These are phyloP conservation scores for Tanacetum coccineum DNA, from an alignment of 129 eudicot species.

Conservation along the genomic window DNA sequence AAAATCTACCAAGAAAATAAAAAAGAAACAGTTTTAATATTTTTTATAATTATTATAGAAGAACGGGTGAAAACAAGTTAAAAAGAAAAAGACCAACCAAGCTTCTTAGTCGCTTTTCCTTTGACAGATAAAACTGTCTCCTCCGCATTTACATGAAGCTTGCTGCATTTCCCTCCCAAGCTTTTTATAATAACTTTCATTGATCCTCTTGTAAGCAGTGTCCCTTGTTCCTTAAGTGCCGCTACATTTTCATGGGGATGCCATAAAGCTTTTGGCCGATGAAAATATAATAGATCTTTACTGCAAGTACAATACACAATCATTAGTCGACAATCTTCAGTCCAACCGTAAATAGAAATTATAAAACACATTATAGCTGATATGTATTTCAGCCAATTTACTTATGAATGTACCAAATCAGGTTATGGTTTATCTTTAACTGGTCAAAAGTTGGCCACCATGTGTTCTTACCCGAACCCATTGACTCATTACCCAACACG, in stretches of 20 bases:
- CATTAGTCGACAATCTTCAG: slow-evolving; percentile 10
- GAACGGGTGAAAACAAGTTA: neutral
- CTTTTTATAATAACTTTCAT: slow-evolving; percentile 85
- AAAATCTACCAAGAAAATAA: slow-evolving; percentile 48
- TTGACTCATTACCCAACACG: neutral
- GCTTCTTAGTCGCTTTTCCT: slow-evolving; percentile 89
- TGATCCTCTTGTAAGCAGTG: slow-evolving; percentile 58
- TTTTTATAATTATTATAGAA: neutral
- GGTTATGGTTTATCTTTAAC: neutral
- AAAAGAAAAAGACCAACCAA: slow-evolving; percentile 40
- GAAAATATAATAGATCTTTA: slow-evolving; percentile 89
- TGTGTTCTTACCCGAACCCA: neutral
- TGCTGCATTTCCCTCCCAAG: slow-evolving; percentile 91
- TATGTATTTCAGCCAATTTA: neutral
- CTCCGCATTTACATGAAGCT: slow-evolving; percentile 85
- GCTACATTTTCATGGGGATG: slow-evolving; percentile 93
- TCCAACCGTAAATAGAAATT: neutral
- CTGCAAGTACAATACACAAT: slow-evolving; percentile 45
- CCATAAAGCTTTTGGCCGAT: slow-evolving; percentile 94
- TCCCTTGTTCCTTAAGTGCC: slow-evolving; percentile 71
- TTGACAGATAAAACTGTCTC: slow-evolving; percentile 78
- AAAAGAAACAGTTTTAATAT: neutral
- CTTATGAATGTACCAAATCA: neutral
- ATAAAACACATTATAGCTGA: neutral
- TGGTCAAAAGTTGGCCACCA: neutral